Evolutionary conservation across 2,329 filamentous ascomycete genomes (phyloP), one percentile per base, ranked within the genome.

Genomic region (Helotiales sp.): DNA sequence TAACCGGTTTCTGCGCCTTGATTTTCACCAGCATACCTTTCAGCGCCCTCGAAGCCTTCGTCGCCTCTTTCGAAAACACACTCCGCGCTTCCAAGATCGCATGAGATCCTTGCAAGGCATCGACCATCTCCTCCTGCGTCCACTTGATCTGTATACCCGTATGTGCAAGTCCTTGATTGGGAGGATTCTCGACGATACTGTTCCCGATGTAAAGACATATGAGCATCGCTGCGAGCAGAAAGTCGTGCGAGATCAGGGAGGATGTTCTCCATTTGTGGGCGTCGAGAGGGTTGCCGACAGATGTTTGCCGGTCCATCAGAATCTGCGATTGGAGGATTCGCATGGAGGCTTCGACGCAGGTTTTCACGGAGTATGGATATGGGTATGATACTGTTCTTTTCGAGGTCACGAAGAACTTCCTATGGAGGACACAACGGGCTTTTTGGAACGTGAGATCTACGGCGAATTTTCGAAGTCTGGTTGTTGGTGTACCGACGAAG

Each of bases 311-410:
- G 10, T 69, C 40, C 30, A 75, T 63, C 3, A 66, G 58, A 11
- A 63, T 62, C 43, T 88, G 86, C 66, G 82, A 82, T 2, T 79
- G 75, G 1, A 88, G 77, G 49, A 87, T 77, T 3, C 77, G 76
- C 55, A 85, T 73, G 3, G 84, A 84, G 15, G 81, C 82, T 49
- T 86, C 80, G 7, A 88, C 77, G 67, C 85, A 87, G 26, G 80
- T 79, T 57, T 80, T 80, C 17, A 85, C 81, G 11, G 86, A 87
- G 70, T 87, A 71, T n/a, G 63, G 63, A 69, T 87, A 71, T 20
- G 63, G 63, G 26, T 66, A 68, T 15, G 63, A 58, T 1, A 71
- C 83, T 83, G 54, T 86, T 73, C 32, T 81, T 77, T 17, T 80
- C 79, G 15, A 86, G 73, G 3, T 83, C 82, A 68, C 37, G 22